A percentile compares a stretch with the other conserved stretches of the same genome.
phyloP scores from a whole-genome alignment of 306 rosid genomes.

The Abrus precatorius region DNA sequence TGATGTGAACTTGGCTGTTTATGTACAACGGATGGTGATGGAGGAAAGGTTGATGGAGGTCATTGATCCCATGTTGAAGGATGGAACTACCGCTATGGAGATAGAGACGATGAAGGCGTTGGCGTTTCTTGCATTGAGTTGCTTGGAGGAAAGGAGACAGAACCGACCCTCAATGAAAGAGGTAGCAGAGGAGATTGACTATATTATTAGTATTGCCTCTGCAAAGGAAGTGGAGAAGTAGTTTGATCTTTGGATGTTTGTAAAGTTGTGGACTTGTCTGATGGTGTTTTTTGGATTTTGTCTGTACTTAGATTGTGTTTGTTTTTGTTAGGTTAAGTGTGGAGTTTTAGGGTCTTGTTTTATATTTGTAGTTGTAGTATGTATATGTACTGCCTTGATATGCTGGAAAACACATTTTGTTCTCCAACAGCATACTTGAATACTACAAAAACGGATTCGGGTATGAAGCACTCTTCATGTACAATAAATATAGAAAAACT shows the following conservation, averaged over 20 bases:
- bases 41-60: slow-evolving; percentile 72
- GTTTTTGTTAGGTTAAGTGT: slow-evolving; percentile 28
- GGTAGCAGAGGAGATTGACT: slow-evolving; percentile 75
- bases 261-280: neutral
- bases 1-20: slow-evolving; percentile 85
- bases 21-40: slow-evolving; percentile 64
- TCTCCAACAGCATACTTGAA: slow-evolving; percentile 34
- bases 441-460: neutral
- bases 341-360: slow-evolving; percentile 35
- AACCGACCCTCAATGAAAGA: slow-evolving; percentile 90
- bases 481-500: neutral
- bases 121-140: slow-evolving; percentile 76
- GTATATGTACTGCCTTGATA: neutral
- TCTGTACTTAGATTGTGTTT: slow-evolving; percentile 11
- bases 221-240: slow-evolving; percentile 51
- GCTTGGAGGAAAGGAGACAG: slow-evolving; percentile 87
- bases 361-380: neutral
- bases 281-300: slow-evolving; percentile 12
- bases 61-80: slow-evolving; percentile 65
- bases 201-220: slow-evolving; percentile 69
- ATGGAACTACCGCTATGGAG: slow-evolving; percentile 64
- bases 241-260: neutral
- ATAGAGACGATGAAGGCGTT: slow-evolving; percentile 81
- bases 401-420: neutral
- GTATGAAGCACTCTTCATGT: neutral